Base-by-base conservation (phyloP, 371 early-diverging fungal genomes). In the Chytridium lagenaria region DNA sequence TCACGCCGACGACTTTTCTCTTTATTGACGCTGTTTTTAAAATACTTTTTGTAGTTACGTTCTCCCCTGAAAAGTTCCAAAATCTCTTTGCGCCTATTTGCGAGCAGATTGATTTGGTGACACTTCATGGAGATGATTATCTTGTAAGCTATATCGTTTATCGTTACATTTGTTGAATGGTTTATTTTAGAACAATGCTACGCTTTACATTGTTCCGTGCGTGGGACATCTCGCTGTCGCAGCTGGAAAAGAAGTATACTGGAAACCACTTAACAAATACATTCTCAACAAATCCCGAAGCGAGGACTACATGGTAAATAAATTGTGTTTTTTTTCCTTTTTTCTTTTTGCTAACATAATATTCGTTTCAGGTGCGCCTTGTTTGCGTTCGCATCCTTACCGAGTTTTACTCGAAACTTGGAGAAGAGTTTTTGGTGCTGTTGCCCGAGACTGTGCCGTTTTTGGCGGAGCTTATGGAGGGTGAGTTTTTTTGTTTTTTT, bases 381-480 rank as follows among this genome's bases (percentile, higher is more conserved):
- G 90, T 90, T 0, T 88, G 94, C 2, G 75, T 96, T 61, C 78
- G 84, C 65, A 86, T 88, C 50, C 75, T 95, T 49, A 89, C 92
- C 72, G 93, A 93, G 68, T 89, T 95, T 71, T 98, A 95, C 78
- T 79, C 83, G 71, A 87, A 89, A 49, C 86, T 95, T 16, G 96
- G 97, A 50, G 98, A 98, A 77, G 94, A 94, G 79, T 94, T 94
- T 87, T 84, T 96, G 50, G 85, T 92, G 38, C 86, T 93, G 74
- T 85, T 98, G 82, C 96, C 98, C 12, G 97, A 97, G 82, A 96
- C 96, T 52, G 93, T 97, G 68, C 96, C 98, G 1, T 93, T 92
- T 84, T 78, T 98, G 78, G 95, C 96, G 1, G 98, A 98, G 83
- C 83, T 96, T 23, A 90, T 96, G 92, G 98, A 98, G n/a, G n/a